Evolutionary conservation across 768 basidiomycete genomes (phyloP).

Genomic region (Lactarius tabidus): DNA sequence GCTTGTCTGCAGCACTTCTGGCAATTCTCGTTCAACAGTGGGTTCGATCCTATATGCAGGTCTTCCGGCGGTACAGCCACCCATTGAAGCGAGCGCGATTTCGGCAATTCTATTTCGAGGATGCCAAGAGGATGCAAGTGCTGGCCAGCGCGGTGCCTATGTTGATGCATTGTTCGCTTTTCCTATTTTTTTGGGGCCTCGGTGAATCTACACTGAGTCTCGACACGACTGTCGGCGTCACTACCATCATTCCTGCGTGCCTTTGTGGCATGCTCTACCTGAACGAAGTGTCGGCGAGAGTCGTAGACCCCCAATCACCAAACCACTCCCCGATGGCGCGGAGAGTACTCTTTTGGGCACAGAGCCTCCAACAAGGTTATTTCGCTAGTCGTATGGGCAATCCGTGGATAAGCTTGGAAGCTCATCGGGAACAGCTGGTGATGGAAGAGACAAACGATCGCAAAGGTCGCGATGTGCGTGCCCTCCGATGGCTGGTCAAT

Average conservation of each 20-base stretch:
- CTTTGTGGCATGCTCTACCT: not conserved
- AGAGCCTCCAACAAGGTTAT: not conserved
- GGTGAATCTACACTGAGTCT: not conserved
- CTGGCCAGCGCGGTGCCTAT: not conserved
- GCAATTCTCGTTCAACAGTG: constrained; percentile 7
- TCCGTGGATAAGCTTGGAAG: not conserved
- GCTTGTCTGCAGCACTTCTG: constrained; percentile 1
- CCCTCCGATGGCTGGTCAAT: not conserved
- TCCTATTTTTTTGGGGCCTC: constrained; percentile 8
- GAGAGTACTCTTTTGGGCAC: not conserved
- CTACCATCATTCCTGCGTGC: not conserved
- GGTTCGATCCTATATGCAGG: not conserved
- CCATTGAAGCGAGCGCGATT: not conserved
- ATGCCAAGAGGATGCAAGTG: not conserved
- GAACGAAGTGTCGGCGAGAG: not conserved
- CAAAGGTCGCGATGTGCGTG: not conserved
- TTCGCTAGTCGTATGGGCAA: not conserved
- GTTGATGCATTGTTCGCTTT: not conserved
- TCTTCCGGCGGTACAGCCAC: not conserved
- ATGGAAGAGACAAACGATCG: not conserved
- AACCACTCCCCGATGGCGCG: not conserved
- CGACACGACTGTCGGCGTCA: not conserved
- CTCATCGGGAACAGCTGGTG: not conserved
- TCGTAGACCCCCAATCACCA: not conserved
- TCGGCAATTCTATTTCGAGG: not conserved